phyloP scores from a whole-genome alignment of 164 flowering plant species.

The Cinnamomum chago region DNA sequence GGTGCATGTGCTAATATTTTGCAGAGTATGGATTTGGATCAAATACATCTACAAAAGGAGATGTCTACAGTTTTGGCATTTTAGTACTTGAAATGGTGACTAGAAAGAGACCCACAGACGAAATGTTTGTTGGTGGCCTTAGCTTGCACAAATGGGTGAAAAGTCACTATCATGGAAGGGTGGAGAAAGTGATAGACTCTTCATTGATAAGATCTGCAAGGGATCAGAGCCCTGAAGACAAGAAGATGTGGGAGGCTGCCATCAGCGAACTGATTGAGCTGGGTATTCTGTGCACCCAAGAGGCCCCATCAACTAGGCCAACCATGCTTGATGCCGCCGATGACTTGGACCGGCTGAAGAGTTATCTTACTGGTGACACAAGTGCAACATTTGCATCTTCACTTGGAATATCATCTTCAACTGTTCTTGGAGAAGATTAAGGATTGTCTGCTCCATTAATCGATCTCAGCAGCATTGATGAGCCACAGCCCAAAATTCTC shows the following conservation, averaged over 20 bases:
- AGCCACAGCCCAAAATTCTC: no score
- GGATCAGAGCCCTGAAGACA: slow-evolving; percentile 17
- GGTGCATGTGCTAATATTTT: not conserved
- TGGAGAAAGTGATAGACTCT: slow-evolving; percentile 32
- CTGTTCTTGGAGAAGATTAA: slow-evolving; percentile 11
- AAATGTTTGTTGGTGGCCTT: slow-evolving; percentile 22
- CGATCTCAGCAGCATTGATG: not conserved
- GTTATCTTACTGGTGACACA: slow-evolving; percentile 27
- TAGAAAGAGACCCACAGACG: slow-evolving; percentile 30
- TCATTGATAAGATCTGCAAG: slow-evolving; percentile 19
- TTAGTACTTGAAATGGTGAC: slow-evolving; percentile 30
- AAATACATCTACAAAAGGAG: slow-evolving; percentile 28
- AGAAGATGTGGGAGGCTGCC: slow-evolving; percentile 27
- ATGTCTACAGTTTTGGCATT: slow-evolving; percentile 33
- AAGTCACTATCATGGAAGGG: slow-evolving; percentile 20
- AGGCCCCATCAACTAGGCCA: slow-evolving; percentile 27
- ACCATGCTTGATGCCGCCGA: slow-evolving; percentile 33
- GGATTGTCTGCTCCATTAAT: not conserved
- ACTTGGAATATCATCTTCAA: slow-evolving; percentile 21
- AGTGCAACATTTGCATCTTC: slow-evolving; percentile 26
- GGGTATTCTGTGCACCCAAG: slow-evolving; percentile 32
- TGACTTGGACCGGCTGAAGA: slow-evolving; percentile 29
- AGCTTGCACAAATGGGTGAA: slow-evolving; percentile 29
- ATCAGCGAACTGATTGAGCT: slow-evolving; percentile 23
- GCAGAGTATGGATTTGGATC: slow-evolving; percentile 32